Base-by-base conservation (phyloP, 148 eudicot species). In the Amaranthus palmeri region DNA sequence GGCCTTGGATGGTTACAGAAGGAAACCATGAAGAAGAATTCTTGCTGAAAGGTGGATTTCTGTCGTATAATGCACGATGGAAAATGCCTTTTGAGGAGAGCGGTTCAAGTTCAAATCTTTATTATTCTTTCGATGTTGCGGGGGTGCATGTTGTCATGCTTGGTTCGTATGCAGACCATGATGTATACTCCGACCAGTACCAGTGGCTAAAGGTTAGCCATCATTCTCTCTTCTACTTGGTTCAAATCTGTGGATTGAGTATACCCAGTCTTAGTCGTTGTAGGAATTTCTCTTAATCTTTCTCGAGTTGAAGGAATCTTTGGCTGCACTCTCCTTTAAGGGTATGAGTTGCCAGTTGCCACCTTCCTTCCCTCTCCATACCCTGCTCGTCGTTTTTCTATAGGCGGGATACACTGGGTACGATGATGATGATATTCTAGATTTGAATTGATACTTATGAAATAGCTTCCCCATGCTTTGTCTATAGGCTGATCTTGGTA, bases 1-100 rank as follows among this genome's bases (percentile, higher is more conserved):
- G 87, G 81, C 88, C 98, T 14, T 93, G 98, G 98, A 93, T 93
- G 98, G 98, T 93, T 68, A 91, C 97, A 4, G 77, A 93, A 81
- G 98, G 98, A 78, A 93, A 93, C 83, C 98, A 93, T 80, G 98
- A 93, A 72, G 83, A 84, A 80, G 98, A 93, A 85, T 76, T 45
- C 58, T 59, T 89, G 0, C 45, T 93, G 11, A 84, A 76, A 77
- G 93, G 88, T 75, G 85, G 87, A 0, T 93, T 93, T 59, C 69
- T 69, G 53, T 84, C 98, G 9, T 93, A 93, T 63, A 93, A 93
- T 85, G 86, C 98, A 50, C 83, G 98, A 74, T 93, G 98, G 98
- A 93, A 86, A 73, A 93, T 93, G 98, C 98, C 98, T 9, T 93
- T 73, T 80, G 84, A 81, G 65, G 98, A 93, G 88, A 93, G 98